Base-by-base conservation (phyloP, 139 green algal genomes). In the Chlamydomonas sp. region DNA sequence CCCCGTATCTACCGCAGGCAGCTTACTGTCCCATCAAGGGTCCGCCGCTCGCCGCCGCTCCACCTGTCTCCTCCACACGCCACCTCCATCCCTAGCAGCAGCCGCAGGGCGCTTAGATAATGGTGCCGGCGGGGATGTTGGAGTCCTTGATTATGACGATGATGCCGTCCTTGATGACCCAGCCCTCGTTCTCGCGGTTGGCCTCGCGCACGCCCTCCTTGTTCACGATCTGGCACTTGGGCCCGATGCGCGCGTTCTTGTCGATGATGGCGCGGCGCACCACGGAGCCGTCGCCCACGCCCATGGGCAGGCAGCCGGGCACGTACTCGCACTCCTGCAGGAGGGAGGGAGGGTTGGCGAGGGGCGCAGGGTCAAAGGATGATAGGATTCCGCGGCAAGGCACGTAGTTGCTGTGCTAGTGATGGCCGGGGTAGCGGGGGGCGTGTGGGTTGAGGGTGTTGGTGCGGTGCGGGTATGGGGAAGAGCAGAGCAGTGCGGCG, bases 211-310 rank as follows among this genome's bases (percentile, higher is more conserved):
- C 90, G 67, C 87, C 84, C 4, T 94, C 93, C 92, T 98, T 98
- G 95, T 99, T 99, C 79, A 97, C 90, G 91, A 99, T 98, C 79
- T 92, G 90, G 81, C 90, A 91, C 85, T 98, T 97, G 69, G 95
- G 92, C 62, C 98, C 98, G 74, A 99, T 98, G 88, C 98, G 96
- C 31, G 97, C 98, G 91, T 99, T 99, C 95, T 99, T 99, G 96
- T 99, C 98, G 15, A 99, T 91, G 88, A 99, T 99, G 78, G 94
- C 94, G 57, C 74, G 64, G 78, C 91, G 91, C 86, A 99, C 93
- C 69, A 91, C 85, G 49, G 79, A 88, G 79, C 86, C 85, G 69
- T 89, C 86, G n/a, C 98, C 98, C 17, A 99, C 95, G 85, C 98
- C 98, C 86, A 99, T 98, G 78, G 98, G 98, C 88, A 99, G 85